phyloP scores from a whole-genome alignment of 257 asterid species.

The Salvia splendens region DNA sequence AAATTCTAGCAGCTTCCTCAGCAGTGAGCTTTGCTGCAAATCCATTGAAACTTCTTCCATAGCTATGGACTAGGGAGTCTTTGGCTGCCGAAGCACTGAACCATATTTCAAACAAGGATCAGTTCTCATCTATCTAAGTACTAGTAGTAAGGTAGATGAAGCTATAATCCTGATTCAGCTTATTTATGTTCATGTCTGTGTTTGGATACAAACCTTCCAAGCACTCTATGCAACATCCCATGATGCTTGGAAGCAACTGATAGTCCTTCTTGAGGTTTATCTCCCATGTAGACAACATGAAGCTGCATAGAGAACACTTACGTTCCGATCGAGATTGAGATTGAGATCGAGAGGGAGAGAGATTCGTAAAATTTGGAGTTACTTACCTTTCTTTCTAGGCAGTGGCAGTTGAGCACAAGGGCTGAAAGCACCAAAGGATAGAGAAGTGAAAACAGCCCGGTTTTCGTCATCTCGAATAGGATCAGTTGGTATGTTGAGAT shows the following conservation, averaged over 20 bases:
- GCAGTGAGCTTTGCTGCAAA: slow-evolving; percentile 63
- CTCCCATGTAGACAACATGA: slow-evolving; percentile 52
- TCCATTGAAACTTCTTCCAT: slow-evolving; percentile 59
- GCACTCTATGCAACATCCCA: slow-evolving; percentile 40
- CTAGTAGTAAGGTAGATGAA: background rate
- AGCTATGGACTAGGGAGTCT: slow-evolving; percentile 49
- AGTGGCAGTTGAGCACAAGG: slow-evolving; percentile 38
- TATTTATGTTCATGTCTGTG: slow-evolving; percentile 1
- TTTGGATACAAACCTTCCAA: slow-evolving; percentile 41
- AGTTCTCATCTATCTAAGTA: background rate
- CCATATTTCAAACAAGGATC: background rate
- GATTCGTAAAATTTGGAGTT: too few species aligned
- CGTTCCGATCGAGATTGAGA: background rate
- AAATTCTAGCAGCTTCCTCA: slow-evolving; percentile 41
- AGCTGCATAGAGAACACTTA: slow-evolving; percentile 23
- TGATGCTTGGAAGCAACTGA: slow-evolving; percentile 41
- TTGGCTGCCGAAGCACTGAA: slow-evolving; percentile 46
- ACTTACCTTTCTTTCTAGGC: slow-evolving; percentile 41
- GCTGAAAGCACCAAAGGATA: slow-evolving; percentile 36
- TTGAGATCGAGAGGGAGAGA: background rate
- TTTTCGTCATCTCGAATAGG: slow-evolving; percentile 29
- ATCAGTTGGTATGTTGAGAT: background rate
- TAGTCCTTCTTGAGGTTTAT: slow-evolving; percentile 34
- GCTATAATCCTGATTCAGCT: background rate
- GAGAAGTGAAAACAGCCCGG: slow-evolving; percentile 30